Conservation (phyloP, 352 stramenopile species). For the Globisporangium orthogonon region DNA sequence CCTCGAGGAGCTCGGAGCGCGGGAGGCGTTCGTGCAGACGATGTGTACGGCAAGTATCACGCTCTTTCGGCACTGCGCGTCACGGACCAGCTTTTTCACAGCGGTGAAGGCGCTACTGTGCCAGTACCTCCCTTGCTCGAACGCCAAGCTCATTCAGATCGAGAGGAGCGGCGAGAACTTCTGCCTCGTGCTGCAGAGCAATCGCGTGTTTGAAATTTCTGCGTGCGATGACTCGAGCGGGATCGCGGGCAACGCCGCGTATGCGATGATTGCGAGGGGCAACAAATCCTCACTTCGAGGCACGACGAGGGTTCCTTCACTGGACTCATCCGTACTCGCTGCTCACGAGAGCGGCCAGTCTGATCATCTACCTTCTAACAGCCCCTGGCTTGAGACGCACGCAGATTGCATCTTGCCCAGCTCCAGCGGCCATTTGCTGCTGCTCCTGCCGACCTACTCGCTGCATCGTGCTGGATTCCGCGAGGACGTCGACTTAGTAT, state of each 20-base stretch:
- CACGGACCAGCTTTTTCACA: conserved; percentile 24
- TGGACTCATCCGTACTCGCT: background rate
- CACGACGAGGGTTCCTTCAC: background rate
- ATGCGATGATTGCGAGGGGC: conserved; percentile 3
- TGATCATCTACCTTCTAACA: background rate
- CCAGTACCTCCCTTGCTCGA: conserved; percentile 28
- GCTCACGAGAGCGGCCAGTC: background rate
- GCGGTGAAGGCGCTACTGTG: conserved; percentile 32
- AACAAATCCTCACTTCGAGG: background rate
- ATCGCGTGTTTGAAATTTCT: background rate
- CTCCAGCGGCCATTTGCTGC: conserved; percentile 12
- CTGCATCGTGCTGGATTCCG: conserved; percentile 5
- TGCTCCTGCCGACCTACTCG: conserved; percentile 9
- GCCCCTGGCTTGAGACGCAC: conserved; percentile 3
- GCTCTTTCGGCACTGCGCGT: conserved; percentile 32
- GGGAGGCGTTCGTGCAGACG: conserved; percentile 29
- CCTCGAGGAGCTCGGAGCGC: conserved; percentile 32
- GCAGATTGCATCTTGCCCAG: conserved; percentile 7
- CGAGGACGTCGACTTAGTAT: conserved; percentile 11
- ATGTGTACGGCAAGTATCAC: conserved; percentile 44
- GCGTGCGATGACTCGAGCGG: conserved; percentile 3
- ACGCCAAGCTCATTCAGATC: conserved; percentile 22
- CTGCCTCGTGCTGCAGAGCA: conserved; percentile 11
- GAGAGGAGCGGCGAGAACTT: conserved; percentile 7
- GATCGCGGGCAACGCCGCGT: conserved; percentile 7